A percentile compares a stretch with the other conserved stretches of the same genome.
phyloP scores from a whole-genome alignment of 768 basidiomycete genomes.

The Phylloporus scabripes region DNA sequence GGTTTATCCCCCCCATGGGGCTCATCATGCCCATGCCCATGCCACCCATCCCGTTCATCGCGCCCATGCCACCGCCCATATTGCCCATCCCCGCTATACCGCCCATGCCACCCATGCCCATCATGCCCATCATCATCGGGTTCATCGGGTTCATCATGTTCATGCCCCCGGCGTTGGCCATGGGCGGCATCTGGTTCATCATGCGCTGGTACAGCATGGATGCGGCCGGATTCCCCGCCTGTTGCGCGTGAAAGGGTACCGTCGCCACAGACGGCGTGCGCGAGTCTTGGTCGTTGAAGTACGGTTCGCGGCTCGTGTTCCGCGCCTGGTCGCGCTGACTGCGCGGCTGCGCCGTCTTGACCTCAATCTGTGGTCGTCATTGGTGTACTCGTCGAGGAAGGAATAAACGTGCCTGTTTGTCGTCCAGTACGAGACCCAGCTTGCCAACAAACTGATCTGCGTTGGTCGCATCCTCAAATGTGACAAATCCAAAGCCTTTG shows the following conservation, averaged over 20 bases:
- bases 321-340: constrained; percentile 55
- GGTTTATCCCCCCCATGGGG: constrained; percentile 27
- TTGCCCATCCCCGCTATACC: constrained; percentile 42
- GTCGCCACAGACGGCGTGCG: constrained; percentile 31
- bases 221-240: constrained; percentile 32
- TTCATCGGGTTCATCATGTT: constrained; percentile 47
- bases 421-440: constrained; percentile 65
- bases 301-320: constrained; percentile 23
- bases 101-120: constrained; percentile 41
- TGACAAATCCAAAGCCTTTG: constrained; percentile 85
- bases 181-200: constrained; percentile 39
- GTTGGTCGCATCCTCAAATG: constrained; percentile 61
- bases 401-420: constrained; percentile 55
- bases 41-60: constrained; percentile 44
- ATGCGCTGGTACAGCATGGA: constrained; percentile 33
- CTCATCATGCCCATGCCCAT: constrained; percentile 29
- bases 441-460: constrained; percentile 64
- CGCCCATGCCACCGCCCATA: constrained; percentile 37
- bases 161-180: constrained; percentile 42
- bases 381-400: neutral
- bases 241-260: constrained; percentile 32
- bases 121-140: constrained; percentile 45
- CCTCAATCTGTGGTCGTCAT: constrained; percentile 57
- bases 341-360: constrained; percentile 75
- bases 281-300: constrained; percentile 34